Conservation (phyloP, 768 basidiomycete species). For the Leccinum truebloodii region DNA sequence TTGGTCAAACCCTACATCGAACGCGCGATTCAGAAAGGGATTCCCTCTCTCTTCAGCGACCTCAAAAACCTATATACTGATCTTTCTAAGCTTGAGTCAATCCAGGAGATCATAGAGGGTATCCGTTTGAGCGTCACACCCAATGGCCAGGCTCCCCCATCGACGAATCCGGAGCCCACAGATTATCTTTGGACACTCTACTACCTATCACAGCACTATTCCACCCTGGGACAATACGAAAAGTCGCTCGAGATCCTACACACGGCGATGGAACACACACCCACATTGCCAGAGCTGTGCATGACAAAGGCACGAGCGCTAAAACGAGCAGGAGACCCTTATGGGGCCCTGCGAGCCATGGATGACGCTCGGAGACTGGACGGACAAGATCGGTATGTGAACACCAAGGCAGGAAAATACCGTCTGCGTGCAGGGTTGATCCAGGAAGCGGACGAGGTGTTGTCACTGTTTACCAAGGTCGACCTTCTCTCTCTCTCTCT, state of each 20-base stretch:
- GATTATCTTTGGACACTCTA: conserved; percentile 94
- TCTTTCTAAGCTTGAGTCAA: conserved; percentile 57
- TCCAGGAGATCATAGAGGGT: conserved; percentile 70
- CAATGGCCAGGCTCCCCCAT: conserved; percentile 33
- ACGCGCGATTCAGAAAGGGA: conserved; percentile 73
- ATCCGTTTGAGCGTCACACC: conserved; percentile 39
- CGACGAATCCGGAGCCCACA: conserved; percentile 53
- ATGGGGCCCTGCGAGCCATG: conserved; percentile 71
- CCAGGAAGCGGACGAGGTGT: conserved; percentile 68
- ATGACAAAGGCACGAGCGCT: conserved; percentile 80
- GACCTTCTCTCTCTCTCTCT: conserved; percentile 17
- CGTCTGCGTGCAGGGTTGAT: conserved; percentile 78
- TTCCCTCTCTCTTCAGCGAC: conserved; percentile 93
- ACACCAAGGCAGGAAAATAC: conserved; percentile 93
- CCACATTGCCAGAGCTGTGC: conserved; percentile 88
- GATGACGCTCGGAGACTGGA: conserved; percentile 86
- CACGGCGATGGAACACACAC: conserved; percentile 77
- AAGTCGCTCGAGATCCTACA: conserved; percentile 63
- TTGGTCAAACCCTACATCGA: conserved; percentile 68
- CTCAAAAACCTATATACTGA: conserved; percentile 81
- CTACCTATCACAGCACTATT: conserved; percentile 90
- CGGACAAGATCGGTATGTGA: conserved; percentile 93
- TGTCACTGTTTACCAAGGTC: conserved; percentile 93
- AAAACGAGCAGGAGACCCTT: conserved; percentile 81
- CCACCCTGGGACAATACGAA: conserved; percentile 50